These are phyloP conservation scores for Cylindrotheca closterium DNA, from an alignment of 108 stramenopile genomes.

Conservation along the genomic window DNA sequence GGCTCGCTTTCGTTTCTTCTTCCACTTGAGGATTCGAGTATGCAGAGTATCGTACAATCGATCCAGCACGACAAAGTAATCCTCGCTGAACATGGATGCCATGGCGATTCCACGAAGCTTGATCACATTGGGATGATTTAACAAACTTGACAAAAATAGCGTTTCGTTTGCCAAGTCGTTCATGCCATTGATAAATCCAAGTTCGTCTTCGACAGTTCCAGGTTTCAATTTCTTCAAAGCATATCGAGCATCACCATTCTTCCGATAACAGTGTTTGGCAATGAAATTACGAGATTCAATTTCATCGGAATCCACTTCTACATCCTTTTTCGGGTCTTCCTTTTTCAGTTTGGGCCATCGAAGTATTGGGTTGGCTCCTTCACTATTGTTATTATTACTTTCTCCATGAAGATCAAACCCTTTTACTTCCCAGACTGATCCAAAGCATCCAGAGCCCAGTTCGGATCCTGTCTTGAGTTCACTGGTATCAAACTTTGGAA, in stretches of 20 bases:
- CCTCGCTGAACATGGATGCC: slow-evolving; percentile 17
- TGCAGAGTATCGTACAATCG: slow-evolving; percentile 33
- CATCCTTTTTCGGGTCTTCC: neutral
- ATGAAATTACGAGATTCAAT: slow-evolving; percentile 17
- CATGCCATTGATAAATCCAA: neutral
- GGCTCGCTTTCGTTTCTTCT: slow-evolving; percentile 9
- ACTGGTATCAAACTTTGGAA: slow-evolving; percentile 6
- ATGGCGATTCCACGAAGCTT: slow-evolving; percentile 14
- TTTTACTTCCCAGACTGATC: slow-evolving; percentile 4
- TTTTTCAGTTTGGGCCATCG: neutral
- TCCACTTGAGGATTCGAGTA: slow-evolving; percentile 44
- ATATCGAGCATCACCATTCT: slow-evolving; percentile 12
- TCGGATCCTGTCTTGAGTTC: slow-evolving; percentile 4
- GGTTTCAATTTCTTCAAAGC: slow-evolving; percentile 5
- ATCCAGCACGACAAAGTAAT: slow-evolving; percentile 56
- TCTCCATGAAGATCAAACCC: neutral
- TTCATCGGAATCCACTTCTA: slow-evolving; percentile 1
- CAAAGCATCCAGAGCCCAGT: slow-evolving; percentile 16
- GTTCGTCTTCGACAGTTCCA: slow-evolving; percentile 28
- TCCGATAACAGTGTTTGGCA: slow-evolving; percentile 21
- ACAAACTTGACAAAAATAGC: slow-evolving; percentile 7
- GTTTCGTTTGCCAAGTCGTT: slow-evolving; percentile 6
- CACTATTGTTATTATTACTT: neutral
- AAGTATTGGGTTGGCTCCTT: no score
- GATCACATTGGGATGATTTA: slow-evolving; percentile 24